Evolutionary conservation across 225 moss, liverwort and hornwort genomes (phyloP).

Genomic region (Physcomitrium patens): DNA sequence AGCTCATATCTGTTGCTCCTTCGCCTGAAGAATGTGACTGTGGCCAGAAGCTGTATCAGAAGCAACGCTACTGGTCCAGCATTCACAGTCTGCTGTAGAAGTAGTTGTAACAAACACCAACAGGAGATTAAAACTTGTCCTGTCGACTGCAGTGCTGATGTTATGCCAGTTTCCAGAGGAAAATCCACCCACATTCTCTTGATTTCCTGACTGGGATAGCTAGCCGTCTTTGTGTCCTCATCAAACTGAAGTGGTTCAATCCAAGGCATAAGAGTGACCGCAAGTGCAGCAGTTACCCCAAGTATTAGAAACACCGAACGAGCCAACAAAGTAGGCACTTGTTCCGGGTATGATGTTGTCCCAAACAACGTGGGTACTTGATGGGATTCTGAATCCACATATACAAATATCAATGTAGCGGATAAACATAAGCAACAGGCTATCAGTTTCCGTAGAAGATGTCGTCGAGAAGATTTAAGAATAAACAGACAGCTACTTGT

Average conservation of each 20-base stretch:
- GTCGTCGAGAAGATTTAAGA: constrained; percentile 44
- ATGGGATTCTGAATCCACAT: constrained; percentile 43
- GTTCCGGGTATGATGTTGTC: constrained; percentile 38
- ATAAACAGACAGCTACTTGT: constrained; percentile 51
- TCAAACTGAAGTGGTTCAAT: constrained; percentile 46
- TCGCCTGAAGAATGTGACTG: constrained; percentile 49
- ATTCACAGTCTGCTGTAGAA: constrained; percentile 82
- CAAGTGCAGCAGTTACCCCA: constrained; percentile 46
- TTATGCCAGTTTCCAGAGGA: constrained; percentile 48
- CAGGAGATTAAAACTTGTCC: constrained; percentile 70
- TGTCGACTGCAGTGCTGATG: constrained; percentile 54
- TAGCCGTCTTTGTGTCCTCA: not conserved
- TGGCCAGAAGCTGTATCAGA: constrained; percentile 60
- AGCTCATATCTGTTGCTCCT: constrained; percentile 27
- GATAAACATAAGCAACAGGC: constrained; percentile 53
- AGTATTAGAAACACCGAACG: constrained; percentile 66
- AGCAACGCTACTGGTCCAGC: constrained; percentile 69
- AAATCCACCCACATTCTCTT: constrained; percentile 31
- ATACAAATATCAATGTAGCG: constrained; percentile 59
- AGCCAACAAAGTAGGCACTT: constrained; percentile 53
- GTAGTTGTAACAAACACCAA: constrained; percentile 84
- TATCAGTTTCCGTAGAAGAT: constrained; percentile 49
- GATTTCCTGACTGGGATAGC: not conserved
- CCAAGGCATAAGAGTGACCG: constrained; percentile 66
- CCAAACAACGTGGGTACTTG: constrained; percentile 52